Evolutionary conservation across 805 yeast species (phyloP).

Genomic region (Teunomyces funiuensis): DNA sequence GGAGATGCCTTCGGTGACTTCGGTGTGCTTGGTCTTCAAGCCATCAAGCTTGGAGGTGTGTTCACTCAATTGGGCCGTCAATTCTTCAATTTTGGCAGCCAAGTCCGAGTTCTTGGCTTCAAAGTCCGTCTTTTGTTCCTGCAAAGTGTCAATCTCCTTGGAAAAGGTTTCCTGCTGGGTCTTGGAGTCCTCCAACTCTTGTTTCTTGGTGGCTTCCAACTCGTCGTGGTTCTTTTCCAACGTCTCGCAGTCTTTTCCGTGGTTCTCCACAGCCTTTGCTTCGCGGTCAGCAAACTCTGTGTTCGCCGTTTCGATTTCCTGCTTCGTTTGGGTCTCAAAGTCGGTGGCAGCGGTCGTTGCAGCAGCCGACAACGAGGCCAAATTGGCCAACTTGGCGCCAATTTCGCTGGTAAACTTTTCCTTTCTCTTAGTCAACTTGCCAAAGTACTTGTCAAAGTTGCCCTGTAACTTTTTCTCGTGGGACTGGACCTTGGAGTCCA

Average conservation of each 20-base stretch:
- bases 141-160: constrained; percentile 44
- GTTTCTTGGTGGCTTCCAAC: constrained; percentile 44
- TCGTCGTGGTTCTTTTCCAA: constrained; percentile 44
- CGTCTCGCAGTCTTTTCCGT: constrained; percentile 44
- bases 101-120: constrained; percentile 40
- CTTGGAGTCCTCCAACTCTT: constrained; percentile 43
- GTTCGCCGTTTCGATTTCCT: constrained; percentile 45
- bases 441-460: constrained; percentile 37
- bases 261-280: constrained; percentile 45
- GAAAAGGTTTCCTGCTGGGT: constrained; percentile 42
- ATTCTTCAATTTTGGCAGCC: constrained; percentile 39
- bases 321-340: constrained; percentile 41
- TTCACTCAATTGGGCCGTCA: constrained; percentile 43
- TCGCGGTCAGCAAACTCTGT: constrained; percentile 48
- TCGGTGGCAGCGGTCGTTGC: constrained; percentile 34
- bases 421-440: constrained; percentile 39
- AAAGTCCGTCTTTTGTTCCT: constrained; percentile 42
- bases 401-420: constrained; percentile 43
- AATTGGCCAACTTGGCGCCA: constrained; percentile 26
- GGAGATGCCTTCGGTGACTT: constrained; percentile 28
- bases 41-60: constrained; percentile 32
- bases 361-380: constrained; percentile 21
- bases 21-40: constrained; percentile 31
- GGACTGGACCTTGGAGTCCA: constrained; percentile 33
- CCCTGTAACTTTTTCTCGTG: constrained; percentile 37